Conservation (phyloP, 495 filamentous ascomycete genomes). For the Aspergillus hancockii region DNA sequence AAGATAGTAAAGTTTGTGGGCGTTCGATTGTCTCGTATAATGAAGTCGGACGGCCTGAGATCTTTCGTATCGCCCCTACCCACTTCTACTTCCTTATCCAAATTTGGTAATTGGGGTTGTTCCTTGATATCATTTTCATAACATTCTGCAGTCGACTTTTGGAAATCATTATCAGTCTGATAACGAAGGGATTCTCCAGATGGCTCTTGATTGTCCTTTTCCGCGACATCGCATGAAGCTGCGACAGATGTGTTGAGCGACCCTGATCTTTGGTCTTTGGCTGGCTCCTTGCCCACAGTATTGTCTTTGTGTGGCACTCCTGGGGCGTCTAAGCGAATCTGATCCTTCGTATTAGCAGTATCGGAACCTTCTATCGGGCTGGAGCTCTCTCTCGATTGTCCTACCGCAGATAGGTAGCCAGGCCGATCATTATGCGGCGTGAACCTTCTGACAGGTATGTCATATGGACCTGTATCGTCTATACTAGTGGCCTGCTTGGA, state of each 20-base stretch:
- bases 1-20: neutral
- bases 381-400: neutral
- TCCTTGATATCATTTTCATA: neutral
- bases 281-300: neutral
- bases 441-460: neutral
- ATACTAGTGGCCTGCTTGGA: neutral
- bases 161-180: no score
- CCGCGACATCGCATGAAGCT: neutral
- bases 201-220: neutral
- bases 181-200: neutral
- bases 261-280: neutral
- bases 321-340: neutral
- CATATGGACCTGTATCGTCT: neutral
- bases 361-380: neutral
- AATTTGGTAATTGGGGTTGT: neutral
- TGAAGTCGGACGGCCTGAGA: neutral
- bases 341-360: neutral
- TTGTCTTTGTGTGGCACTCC: neutral
- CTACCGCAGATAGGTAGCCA: slow-evolving; percentile 14
- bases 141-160: neutral
- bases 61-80: neutral
- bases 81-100: neutral
- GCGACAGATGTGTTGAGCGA: neutral
- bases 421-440: neutral
- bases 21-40: neutral